phyloP scores from a whole-genome alignment of 768 basidiomycete genomes.

The Trametes gibbosa region DNA sequence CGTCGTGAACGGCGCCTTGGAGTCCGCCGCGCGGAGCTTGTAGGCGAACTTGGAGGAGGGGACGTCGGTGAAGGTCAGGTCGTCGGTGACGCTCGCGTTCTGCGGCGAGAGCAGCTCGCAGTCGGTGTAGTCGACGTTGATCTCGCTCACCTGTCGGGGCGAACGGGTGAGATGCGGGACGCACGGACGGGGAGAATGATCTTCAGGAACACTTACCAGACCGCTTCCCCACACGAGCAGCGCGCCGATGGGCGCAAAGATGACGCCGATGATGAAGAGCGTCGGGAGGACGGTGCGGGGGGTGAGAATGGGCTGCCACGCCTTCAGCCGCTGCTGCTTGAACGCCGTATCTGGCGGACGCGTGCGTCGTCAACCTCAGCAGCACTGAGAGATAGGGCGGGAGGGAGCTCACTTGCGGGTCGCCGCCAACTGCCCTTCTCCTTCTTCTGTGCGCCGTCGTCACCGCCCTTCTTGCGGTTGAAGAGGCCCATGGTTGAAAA shows the following conservation, averaged over 20 bases:
- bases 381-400: slow-evolving; percentile 2
- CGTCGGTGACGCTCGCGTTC: slow-evolving; percentile 31
- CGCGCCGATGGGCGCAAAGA: slow-evolving; percentile 96
- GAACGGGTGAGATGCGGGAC: neutral
- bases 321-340: slow-evolving; percentile 99
- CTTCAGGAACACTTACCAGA: slow-evolving; percentile 38
- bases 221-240: slow-evolving; percentile 90
- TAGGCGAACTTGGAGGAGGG: slow-evolving; percentile 69
- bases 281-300: slow-evolving; percentile 97
- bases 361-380: neutral
- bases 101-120: slow-evolving; percentile 65
- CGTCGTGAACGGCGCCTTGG: slow-evolving; percentile 40
- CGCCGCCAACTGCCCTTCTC: slow-evolving; percentile 84
- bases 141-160: slow-evolving; percentile 74
- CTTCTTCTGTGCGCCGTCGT: slow-evolving; percentile 45
- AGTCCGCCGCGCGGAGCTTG: slow-evolving; percentile 59
- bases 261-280: slow-evolving; percentile 88
- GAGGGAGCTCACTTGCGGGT: slow-evolving; percentile 68
- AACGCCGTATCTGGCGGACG: slow-evolving; percentile 82
- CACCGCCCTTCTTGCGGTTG: slow-evolving; percentile 29
- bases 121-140: slow-evolving; percentile 92
- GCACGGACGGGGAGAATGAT: neutral
- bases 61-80: slow-evolving; percentile 47
- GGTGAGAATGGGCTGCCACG: slow-evolving; percentile 99
- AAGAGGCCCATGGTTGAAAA: slow-evolving; percentile 16